Conservation (phyloP, 2,329 filamentous ascomycete species). For the Mollisia scopiformis region DNA sequence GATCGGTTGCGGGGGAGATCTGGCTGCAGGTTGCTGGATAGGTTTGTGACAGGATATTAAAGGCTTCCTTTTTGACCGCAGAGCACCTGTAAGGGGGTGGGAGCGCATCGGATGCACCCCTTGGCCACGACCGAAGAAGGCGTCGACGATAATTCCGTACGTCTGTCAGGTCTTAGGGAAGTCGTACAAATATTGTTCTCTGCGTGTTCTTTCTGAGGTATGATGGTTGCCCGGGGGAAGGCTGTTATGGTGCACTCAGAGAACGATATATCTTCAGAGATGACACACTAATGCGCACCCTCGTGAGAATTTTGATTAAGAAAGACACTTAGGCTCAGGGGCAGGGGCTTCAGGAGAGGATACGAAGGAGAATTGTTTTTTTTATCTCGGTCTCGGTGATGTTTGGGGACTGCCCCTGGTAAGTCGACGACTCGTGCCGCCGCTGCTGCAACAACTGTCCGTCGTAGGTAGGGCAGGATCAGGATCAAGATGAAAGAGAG, state of each 20-base stretch:
- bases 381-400: not conserved
- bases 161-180: too few species aligned
- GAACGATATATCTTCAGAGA: not conserved
- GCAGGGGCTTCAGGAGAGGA: not conserved
- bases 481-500: too few species aligned
- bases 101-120: not conserved
- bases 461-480: too few species aligned
- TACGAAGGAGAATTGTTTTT: not conserved
- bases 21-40: not conserved
- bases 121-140: not conserved
- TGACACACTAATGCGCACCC: not conserved
- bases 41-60: not conserved
- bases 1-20: not conserved
- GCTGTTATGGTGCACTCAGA: not conserved
- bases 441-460: not conserved
- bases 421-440: not conserved
- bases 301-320: not conserved
- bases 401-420: not conserved
- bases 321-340: not conserved
- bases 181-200: not conserved
- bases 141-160: too few species aligned
- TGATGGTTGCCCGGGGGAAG: not conserved
- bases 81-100: constrained; percentile 1
- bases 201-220: too few species aligned
- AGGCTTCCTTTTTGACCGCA: not conserved